Evolutionary conservation across 805 yeast genomes (phyloP).

Genomic region (Helenozyma baotianmanensis): DNA sequence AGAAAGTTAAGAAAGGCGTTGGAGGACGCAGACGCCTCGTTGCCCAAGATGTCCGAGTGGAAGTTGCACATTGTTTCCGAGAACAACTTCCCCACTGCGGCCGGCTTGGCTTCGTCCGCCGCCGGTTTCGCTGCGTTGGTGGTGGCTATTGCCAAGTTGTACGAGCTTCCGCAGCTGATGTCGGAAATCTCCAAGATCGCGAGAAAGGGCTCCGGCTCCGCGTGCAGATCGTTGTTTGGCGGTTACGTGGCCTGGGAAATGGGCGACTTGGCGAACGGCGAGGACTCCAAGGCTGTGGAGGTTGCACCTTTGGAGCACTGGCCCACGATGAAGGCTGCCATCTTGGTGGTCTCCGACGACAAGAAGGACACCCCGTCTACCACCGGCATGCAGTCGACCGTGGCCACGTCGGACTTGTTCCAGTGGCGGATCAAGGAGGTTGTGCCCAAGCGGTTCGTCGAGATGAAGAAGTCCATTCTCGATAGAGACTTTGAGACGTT

Average conservation of each 20-base stretch:
- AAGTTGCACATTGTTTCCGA: slow-evolving; percentile 80
- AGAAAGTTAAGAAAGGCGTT: slow-evolving; percentile 59
- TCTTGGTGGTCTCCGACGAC: slow-evolving; percentile 86
- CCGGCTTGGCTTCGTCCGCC: slow-evolving; percentile 96
- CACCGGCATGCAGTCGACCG: slow-evolving; percentile 95
- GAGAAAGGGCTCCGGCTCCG: slow-evolving; percentile 97
- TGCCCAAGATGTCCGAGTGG: slow-evolving; percentile 62
- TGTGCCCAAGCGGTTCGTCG: slow-evolving; percentile 80
- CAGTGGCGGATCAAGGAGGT: slow-evolving; percentile 71
- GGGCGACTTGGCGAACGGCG: slow-evolving; percentile 76
- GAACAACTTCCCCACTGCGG: slow-evolving; percentile 98
- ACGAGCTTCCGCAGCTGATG: slow-evolving; percentile 75
- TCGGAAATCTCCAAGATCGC: slow-evolving; percentile 91
- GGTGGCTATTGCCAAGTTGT: slow-evolving; percentile 79
- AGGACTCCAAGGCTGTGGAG: slow-evolving; percentile 91
- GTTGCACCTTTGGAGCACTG: slow-evolving; percentile 81
- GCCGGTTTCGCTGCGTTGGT: slow-evolving; percentile 98
- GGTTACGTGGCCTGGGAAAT: slow-evolving; percentile 99
- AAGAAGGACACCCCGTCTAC: slow-evolving; percentile 95
- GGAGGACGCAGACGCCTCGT: slow-evolving; percentile 49
- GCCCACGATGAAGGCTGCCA: slow-evolving; percentile 88
- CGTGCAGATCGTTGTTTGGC: slow-evolving; percentile 94
- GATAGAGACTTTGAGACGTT: slow-evolving; percentile 73
- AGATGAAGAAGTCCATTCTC: slow-evolving; percentile 74
- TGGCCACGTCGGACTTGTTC: slow-evolving; percentile 82